Conservation (phyloP, 2,329 filamentous ascomycete species). For the Lojkania enalia region DNA sequence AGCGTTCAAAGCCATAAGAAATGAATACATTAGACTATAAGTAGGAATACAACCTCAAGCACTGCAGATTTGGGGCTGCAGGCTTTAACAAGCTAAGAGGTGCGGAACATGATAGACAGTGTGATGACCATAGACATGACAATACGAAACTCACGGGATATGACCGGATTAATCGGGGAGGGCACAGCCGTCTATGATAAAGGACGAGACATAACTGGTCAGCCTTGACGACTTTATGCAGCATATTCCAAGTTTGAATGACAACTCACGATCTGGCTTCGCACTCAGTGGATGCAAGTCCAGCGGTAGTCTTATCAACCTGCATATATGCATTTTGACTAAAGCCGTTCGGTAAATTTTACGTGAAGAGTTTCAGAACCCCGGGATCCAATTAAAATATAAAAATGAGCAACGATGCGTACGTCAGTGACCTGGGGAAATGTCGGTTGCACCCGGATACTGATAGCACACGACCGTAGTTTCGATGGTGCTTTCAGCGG, state of each 20-base stretch:
- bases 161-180: slow-evolving; percentile 25
- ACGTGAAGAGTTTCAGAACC: slow-evolving; percentile 17
- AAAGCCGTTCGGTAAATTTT: slow-evolving; percentile 39
- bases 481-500: too few species aligned
- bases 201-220: slow-evolving; percentile 19
- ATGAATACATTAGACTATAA: not conserved
- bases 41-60: too few species aligned
- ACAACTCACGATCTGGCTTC: slow-evolving; percentile 17
- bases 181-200: slow-evolving; percentile 9
- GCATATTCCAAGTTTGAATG: slow-evolving; percentile 22
- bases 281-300: slow-evolving; percentile 21
- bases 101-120: slow-evolving; percentile 21
- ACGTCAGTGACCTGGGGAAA: not conserved
- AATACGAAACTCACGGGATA: slow-evolving; percentile 18
- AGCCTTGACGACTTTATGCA: slow-evolving; percentile 22
- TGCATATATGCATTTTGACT: slow-evolving; percentile 36
- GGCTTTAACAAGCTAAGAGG: not conserved
- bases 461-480: slow-evolving; percentile 1
- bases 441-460: not conserved
- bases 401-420: not conserved
- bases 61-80: too few species aligned
- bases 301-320: slow-evolving; percentile 38
- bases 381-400: not conserved
- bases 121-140: slow-evolving; percentile 30
- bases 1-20: slow-evolving; percentile 13